Percentiles rank a stretch among this genome's conserved stretches.
Evolutionary conservation across 352 stramenopile genomes (phyloP).

Genomic region (Globisporangium uncinulatum): DNA sequence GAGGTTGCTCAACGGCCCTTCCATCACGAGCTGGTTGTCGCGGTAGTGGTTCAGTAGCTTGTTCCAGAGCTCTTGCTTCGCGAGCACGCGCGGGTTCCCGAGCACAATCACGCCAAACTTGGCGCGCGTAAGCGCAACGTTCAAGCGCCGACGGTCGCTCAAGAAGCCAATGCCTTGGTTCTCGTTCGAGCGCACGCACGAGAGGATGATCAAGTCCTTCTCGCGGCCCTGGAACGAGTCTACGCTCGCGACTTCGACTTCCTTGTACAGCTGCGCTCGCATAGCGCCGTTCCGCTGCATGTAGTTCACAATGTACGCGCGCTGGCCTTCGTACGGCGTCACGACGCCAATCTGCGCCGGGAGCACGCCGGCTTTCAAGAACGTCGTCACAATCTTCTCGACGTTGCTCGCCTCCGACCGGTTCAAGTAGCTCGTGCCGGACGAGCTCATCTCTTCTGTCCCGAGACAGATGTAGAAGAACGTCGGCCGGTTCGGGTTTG

Average conservation of each 20-base stretch:
- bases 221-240: conserved; percentile 99
- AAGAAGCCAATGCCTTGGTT: conserved; percentile 99
- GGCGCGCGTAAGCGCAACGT: conserved; percentile 98
- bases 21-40: conserved; percentile 92
- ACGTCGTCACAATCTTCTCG: conserved; percentile 97
- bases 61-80: conserved; percentile 97
- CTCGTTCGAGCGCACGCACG: conserved; percentile 98
- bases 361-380: conserved; percentile 92
- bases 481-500: conserved; percentile 95
- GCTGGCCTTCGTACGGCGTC: conserved; percentile 98
- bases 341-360: conserved; percentile 94
- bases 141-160: conserved; percentile 96
- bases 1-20: conserved; percentile 96
- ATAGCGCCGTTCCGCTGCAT: conserved; percentile 95
- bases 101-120: conserved; percentile 98
- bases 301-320: conserved; percentile 98
- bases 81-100: conserved; percentile 96
- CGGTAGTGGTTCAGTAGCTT: conserved; percentile 97
- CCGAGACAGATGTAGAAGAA: conserved; percentile 97
- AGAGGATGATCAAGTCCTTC: conserved; percentile 98
- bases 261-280: conserved; percentile 93
- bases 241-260: conserved; percentile 98
- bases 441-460: conserved; percentile 97
- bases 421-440: conserved; percentile 98
- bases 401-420: conserved; percentile 97